Evolutionary conservation across 176 grass and related monocot genomes (phyloP).

Genomic region (Triticum timopheevii): DNA sequence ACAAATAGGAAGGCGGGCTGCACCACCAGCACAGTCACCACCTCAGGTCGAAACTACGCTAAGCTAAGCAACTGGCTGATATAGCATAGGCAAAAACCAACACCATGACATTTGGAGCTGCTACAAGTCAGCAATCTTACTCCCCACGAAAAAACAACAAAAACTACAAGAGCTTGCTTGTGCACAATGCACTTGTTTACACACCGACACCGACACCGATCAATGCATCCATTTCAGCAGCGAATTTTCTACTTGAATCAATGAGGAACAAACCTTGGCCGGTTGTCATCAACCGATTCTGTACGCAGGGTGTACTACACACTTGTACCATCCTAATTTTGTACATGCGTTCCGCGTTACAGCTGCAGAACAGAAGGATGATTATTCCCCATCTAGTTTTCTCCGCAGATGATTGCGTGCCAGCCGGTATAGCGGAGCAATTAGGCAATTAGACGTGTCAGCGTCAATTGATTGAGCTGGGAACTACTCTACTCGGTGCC

Average conservation of each 20-base stretch:
- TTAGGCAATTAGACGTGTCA: background rate
- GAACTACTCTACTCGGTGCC: background rate
- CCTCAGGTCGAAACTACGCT: background rate
- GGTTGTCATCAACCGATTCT: background rate
- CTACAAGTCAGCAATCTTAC: background rate
- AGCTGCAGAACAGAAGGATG: background rate
- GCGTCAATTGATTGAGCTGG: background rate
- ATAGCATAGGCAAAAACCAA: background rate
- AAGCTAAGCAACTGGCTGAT: background rate
- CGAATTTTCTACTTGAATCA: background rate
- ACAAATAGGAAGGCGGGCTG: background rate
- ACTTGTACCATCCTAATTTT: background rate
- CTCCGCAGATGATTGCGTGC: background rate
- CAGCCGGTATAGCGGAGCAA: background rate
- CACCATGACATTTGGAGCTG: background rate
- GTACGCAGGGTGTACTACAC: background rate
- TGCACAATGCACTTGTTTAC: background rate
- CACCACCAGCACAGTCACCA: background rate
- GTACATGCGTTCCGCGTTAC: background rate
- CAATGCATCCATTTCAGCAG: background rate
- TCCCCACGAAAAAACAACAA: background rate
- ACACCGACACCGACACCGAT: slow-evolving; percentile 13
- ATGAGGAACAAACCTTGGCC: background rate
- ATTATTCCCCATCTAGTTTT: background rate
- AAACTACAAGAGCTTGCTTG: background rate